Evolutionary conservation across 331 rosid genomes (phyloP), one percentile per base, ranked within the genome.

Genomic region (Pyracantha coccinea): DNA sequence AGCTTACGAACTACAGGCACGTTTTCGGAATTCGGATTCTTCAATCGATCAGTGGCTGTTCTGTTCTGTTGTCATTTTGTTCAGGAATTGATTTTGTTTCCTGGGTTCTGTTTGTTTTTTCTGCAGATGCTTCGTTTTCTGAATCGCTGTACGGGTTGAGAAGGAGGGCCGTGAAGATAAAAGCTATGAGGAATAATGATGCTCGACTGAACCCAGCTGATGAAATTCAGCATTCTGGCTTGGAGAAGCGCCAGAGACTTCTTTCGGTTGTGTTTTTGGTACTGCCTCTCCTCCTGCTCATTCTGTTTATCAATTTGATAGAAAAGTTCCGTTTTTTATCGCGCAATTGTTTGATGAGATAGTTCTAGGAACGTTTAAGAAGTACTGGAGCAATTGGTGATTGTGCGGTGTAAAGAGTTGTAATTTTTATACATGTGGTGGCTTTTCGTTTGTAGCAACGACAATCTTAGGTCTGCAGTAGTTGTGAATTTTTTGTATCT

Each of bases 1-100:
- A 88, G 92, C 81, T 78, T 94, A 66, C 83, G 99, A 2, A 87
- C 96, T 52, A 86, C 99, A 33, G 98, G 98, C 99, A 44, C 97
- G 98, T 76, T 67, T 57, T 33, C 3, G 16, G 11, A 15, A 21
- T 7, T 25, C 28, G 2, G 16, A 7, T 5, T 23, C 14, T 67
- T 3, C 31, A 23, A 74, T 19, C 24, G 24, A 52, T 45, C 24
- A 33, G 15, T 77, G 24, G 15, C 21, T 33, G 4, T 3, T 32
- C 29, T 29, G 11, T 3, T 11, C 20, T 65, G 11, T 21, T 23
- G 11, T 2, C 1, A 72, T 59, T 28, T 21, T 15, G 44, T 59
- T 35, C 44, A 2, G 44, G 44, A 35, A 35, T 35, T 35, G 44
- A 47, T 35, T 69, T 67, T 8, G 20, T 47, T 54, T 31, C 4